Conservation (phyloP, 1,139 yeast species). For the Lipomyces yarrowii region DNA sequence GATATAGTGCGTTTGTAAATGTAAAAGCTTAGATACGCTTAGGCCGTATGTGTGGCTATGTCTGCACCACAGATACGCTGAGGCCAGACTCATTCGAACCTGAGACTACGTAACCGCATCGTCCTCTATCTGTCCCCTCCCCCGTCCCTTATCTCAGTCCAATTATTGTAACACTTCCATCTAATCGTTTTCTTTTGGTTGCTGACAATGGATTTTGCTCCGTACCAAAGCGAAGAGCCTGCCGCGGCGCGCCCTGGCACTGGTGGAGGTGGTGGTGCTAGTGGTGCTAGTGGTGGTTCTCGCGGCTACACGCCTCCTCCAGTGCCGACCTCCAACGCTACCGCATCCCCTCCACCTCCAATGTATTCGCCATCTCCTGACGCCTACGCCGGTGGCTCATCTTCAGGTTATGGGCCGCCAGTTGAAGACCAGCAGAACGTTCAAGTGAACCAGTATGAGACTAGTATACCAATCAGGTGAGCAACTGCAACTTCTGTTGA, state of each 20-base stretch:
- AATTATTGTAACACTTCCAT: not conserved
- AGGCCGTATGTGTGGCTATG: slow-evolving; percentile 2
- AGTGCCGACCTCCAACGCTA: not conserved
- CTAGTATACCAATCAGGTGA: slow-evolving; percentile 28
- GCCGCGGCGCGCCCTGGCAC: slow-evolving; percentile 20
- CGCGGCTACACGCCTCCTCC: slow-evolving; percentile 15
- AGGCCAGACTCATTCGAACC: too few relatives aligned
- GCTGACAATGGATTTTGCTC: slow-evolving; percentile 31
- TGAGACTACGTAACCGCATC: not conserved
- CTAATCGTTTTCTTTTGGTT: not conserved
- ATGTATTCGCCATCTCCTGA: slow-evolving; percentile 23
- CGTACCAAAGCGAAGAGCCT: slow-evolving; percentile 32
- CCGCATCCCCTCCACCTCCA: slow-evolving; percentile 25
- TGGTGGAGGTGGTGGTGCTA: not conserved
- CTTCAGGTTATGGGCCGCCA: slow-evolving; percentile 15
- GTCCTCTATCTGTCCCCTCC: not conserved
- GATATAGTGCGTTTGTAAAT: not conserved
- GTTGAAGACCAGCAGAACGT: slow-evolving; percentile 18
- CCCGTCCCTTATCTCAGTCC: not conserved
- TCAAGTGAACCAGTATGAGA: slow-evolving; percentile 31
- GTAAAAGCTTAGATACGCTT: not conserved
- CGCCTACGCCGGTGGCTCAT: slow-evolving; percentile 15
- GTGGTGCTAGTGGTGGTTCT: slow-evolving; percentile 1
- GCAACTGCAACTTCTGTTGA: not conserved
- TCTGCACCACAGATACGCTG: slow-evolving; percentile 1